A percentile compares a stretch with the other conserved stretches of the same genome.
phyloP scores from a whole-genome alignment of 306 rosid genomes.

The Lathyrus sativus region DNA sequence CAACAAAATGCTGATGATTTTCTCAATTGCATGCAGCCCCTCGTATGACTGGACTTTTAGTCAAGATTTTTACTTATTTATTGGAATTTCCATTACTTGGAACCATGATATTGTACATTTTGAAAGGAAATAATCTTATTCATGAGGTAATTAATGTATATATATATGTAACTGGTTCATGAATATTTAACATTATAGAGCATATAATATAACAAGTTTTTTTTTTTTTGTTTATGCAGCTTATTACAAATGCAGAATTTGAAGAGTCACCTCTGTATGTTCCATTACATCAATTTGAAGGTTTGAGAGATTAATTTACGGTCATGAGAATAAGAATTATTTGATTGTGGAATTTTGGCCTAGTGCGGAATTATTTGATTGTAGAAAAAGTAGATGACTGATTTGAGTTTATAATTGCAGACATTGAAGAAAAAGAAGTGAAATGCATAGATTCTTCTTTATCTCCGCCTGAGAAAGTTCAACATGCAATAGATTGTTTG shows the following conservation, averaged over 20 bases:
- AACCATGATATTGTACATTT: constrained; percentile 54
- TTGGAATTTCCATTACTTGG: constrained; percentile 76
- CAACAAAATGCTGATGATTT: constrained; percentile 27
- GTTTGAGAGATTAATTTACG: constrained; percentile 39
- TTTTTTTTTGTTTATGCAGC: constrained; percentile 55
- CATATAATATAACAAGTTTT: background rate
- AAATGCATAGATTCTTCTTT: constrained; percentile 51
- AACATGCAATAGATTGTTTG: constrained; percentile 62
- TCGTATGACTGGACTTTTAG: constrained; percentile 75
- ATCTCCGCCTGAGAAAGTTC: constrained; percentile 66
- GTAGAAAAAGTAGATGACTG: constrained; percentile 8
- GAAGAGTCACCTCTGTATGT: constrained; percentile 69
- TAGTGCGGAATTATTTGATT: background rate
- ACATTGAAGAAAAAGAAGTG: constrained; percentile 55
- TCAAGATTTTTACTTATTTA: constrained; percentile 63
- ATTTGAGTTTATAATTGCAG: constrained; percentile 44
- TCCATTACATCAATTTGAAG: constrained; percentile 75
- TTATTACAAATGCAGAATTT: constrained; percentile 67
- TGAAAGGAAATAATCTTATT: constrained; percentile 77
- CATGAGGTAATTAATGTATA: constrained; percentile 50
- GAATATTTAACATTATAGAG: background rate
- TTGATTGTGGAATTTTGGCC: constrained; percentile 8
- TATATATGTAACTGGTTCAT: background rate
- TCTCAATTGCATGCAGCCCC: constrained; percentile 60
- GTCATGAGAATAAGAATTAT: background rate